phyloP scores from a whole-genome alignment of 805 yeast genomes.

The Blastobotrys parvus region DNA sequence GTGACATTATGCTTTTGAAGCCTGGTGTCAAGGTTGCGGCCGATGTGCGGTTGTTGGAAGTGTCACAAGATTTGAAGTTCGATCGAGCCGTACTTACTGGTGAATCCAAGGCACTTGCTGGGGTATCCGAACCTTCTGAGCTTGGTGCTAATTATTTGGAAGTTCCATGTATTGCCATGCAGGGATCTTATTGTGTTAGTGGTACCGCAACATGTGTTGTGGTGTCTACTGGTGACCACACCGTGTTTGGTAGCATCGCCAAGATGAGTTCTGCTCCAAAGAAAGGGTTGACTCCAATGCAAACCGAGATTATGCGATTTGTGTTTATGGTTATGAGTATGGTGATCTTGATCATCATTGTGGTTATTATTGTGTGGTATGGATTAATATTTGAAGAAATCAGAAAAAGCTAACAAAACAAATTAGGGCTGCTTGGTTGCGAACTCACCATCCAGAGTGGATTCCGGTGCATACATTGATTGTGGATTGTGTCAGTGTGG shows the following conservation, averaged over 20 bases:
- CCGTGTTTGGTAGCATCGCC: slow-evolving; percentile 96
- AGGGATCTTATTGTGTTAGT: slow-evolving; percentile 39
- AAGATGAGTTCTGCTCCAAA: slow-evolving; percentile 49
- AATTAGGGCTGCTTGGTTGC: slow-evolving; percentile 38
- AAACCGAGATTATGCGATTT: slow-evolving; percentile 34
- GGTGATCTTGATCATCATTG: slow-evolving; percentile 73
- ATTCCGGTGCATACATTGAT: slow-evolving; percentile 38
- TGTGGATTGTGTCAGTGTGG: slow-evolving; percentile 38
- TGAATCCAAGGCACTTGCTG: slow-evolving; percentile 93
- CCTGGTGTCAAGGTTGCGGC: slow-evolving; percentile 91
- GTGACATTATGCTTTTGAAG: slow-evolving; percentile 86
- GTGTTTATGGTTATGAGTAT: slow-evolving; percentile 51
- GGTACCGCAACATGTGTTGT: slow-evolving; percentile 93
- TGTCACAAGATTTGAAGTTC: slow-evolving; percentile 77
- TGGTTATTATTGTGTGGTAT: slow-evolving; percentile 76
- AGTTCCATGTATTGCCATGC: slow-evolving; percentile 35
- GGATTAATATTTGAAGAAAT: slow-evolving; percentile 11
- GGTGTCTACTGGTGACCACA: slow-evolving; percentile 90
- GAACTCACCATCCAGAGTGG: slow-evolving; percentile 33
- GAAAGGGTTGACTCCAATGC: slow-evolving; percentile 34
- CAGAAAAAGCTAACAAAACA: no score
- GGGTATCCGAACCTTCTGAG: slow-evolving; percentile 49
- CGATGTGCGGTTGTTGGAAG: slow-evolving; percentile 83
- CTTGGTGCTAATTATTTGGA: slow-evolving; percentile 38
- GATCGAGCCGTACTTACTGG: slow-evolving; percentile 97